These are phyloP conservation scores for Ceratocystiopsis sp. DNA, from an alignment of 2,329 filamentous ascomycete genomes.

Conservation along the genomic window DNA sequence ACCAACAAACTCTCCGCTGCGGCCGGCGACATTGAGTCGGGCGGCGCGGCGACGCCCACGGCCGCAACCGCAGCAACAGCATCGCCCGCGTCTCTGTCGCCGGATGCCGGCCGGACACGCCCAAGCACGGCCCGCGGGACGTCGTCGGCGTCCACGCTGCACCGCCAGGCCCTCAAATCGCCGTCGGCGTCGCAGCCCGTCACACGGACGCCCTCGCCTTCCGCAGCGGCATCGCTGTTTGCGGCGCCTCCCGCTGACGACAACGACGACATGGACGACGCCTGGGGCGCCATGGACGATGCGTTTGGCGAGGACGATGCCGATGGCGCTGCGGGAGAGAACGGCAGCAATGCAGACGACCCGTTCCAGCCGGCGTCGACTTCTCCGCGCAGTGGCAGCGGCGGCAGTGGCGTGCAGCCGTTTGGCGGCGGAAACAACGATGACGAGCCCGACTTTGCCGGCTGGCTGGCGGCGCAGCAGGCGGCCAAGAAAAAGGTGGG, in stretches of 20 bases:
- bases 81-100: constrained; percentile 6
- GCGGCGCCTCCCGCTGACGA: constrained; percentile 31
- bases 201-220: constrained; percentile 31
- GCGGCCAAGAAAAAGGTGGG: constrained; percentile 44
- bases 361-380: background rate
- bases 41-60: constrained; percentile 19
- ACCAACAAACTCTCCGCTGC: constrained; percentile 82
- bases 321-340: constrained; percentile 15
- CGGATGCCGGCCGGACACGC: constrained; percentile 17
- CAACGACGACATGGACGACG: constrained; percentile 47
- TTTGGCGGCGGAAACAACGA: constrained; percentile 56
- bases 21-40: constrained; percentile 65
- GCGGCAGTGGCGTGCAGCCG: constrained; percentile 15
- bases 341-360: background rate
- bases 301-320: constrained; percentile 21
- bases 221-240: constrained; percentile 2
- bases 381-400: constrained; percentile 4
- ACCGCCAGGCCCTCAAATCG: constrained; percentile 41
- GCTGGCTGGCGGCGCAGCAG: constrained; percentile 79
- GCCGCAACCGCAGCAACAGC: constrained; percentile 8
- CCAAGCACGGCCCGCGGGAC: constrained; percentile 17
- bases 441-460: constrained; percentile 86
- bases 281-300: constrained; percentile 59
- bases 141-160: constrained; percentile 39
- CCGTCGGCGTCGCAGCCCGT: constrained; percentile 25